These are phyloP conservation scores for Termitomyces sp. DNA, from an alignment of 768 basidiomycete genomes.

Conservation along the genomic window DNA sequence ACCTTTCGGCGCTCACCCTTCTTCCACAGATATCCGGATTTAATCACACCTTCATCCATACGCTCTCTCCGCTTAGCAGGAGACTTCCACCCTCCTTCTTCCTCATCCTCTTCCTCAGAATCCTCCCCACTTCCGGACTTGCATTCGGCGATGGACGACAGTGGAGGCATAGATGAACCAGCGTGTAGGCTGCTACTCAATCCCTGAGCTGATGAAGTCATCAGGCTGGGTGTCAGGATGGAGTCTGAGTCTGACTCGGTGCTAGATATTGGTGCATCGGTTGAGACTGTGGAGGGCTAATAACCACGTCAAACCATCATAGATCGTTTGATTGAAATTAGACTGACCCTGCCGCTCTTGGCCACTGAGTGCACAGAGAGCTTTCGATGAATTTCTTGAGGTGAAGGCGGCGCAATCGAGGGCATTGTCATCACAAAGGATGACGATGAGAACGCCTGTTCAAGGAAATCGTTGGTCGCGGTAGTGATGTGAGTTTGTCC, in stretches of 20 bases:
- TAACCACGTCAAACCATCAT: constrained; percentile 7
- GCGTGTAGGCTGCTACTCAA: constrained; percentile 22
- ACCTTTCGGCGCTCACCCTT: constrained; percentile 98
- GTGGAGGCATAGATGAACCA: constrained; percentile 43
- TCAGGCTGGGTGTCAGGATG: constrained; percentile 50
- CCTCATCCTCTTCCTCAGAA: constrained; percentile 78
- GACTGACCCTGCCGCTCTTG: constrained; percentile 45
- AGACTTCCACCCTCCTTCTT: constrained; percentile 62
- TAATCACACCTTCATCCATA: constrained; percentile 70
- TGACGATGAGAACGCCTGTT: constrained; percentile 24
- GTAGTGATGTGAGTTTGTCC: constrained; percentile 3
- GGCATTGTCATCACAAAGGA: constrained; percentile 17
- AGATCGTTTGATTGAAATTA: constrained; percentile 9
- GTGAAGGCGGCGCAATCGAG: constrained; percentile 65
- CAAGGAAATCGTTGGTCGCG: constrained; percentile 1
- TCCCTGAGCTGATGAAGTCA: constrained; percentile 33
- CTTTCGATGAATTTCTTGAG: constrained; percentile 84
- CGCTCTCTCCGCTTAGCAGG: constrained; percentile 39
- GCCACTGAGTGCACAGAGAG: constrained; percentile 71
- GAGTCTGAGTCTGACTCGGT: constrained; percentile 90
- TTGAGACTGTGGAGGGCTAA: constrained; percentile 19
- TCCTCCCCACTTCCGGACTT: constrained; percentile 71
- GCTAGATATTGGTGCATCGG: constrained; percentile 48
- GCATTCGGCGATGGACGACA: constrained; percentile 78
- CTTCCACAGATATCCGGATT: constrained; percentile 94